A percentile compares a stretch with the other conserved stretches of the same genome.
phyloP scores from a whole-genome alignment of 257 asterid genomes.

The Phtheirospermum japonicum region DNA sequence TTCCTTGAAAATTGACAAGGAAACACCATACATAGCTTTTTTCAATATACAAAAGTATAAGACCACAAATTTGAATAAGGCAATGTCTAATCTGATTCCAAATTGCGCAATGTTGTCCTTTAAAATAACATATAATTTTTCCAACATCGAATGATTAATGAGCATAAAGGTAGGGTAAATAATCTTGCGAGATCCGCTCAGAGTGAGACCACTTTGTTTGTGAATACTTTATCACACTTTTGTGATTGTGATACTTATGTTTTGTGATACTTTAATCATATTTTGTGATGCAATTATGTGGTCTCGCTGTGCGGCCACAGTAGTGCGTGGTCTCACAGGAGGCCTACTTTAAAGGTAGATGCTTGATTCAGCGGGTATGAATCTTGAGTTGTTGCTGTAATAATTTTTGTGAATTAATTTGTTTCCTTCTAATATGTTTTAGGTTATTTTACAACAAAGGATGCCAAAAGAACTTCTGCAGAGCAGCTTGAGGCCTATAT shows the following conservation, averaged over 20 bases:
- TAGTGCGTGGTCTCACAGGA: too few species aligned
- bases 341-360: background rate
- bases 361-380: conserved; percentile 18
- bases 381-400: background rate
- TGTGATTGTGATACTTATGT: too few species aligned
- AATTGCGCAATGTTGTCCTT: background rate
- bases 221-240: too few species aligned
- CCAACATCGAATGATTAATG: background rate
- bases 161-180: background rate
- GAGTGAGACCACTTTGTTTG: too few species aligned
- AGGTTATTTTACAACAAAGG: conserved; percentile 95
- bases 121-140: background rate
- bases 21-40: too few species aligned
- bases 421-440: conserved; percentile 25
- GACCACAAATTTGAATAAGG: too few species aligned
- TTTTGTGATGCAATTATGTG: too few species aligned
- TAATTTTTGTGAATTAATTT: conserved; percentile 9
- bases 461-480: conserved; percentile 99
- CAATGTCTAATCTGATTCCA: conserved; percentile 12
- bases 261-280: too few species aligned
- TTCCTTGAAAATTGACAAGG: conserved; percentile 15
- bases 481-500: conserved; percentile 96
- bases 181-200: too few species aligned
- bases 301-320: too few species aligned
- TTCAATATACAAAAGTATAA: too few species aligned